phyloP scores from a whole-genome alignment of 2,329 filamentous ascomycete genomes.

The Aspergillus vadensis region DNA sequence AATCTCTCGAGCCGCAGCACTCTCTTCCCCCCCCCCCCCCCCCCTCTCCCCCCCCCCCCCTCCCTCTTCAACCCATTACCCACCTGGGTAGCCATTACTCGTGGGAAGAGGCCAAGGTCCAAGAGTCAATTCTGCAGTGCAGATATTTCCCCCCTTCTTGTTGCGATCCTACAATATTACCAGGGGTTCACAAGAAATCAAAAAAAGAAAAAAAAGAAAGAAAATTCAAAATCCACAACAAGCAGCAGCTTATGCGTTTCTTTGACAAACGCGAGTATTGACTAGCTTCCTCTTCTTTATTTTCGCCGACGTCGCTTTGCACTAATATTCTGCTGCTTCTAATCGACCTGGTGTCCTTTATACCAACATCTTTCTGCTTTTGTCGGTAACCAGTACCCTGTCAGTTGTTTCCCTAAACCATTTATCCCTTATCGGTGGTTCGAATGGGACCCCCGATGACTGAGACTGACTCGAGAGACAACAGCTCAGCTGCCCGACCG shows the following conservation, averaged over 20 bases:
- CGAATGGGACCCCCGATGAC: slow-evolving; percentile 14
- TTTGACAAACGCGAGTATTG: slow-evolving; percentile 10
- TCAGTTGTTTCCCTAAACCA: slow-evolving; percentile 15
- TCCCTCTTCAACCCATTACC: slow-evolving; percentile 26
- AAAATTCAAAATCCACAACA: slow-evolving; percentile 24
- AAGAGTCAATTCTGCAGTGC: slow-evolving; percentile 32
- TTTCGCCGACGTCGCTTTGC: slow-evolving; percentile 19
- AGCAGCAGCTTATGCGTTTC: slow-evolving; percentile 5
- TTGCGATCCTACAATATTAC: slow-evolving; percentile 11
- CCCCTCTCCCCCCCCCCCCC: slow-evolving; percentile 12
- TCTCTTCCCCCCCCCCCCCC: slow-evolving; percentile 13
- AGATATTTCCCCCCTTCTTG: slow-evolving; percentile 27
- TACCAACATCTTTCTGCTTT: slow-evolving; percentile 15
- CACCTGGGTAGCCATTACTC: slow-evolving; percentile 25
- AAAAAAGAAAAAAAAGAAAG: slow-evolving; percentile 13
- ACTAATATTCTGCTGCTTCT: slow-evolving; percentile 12
- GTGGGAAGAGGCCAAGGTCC: slow-evolving; percentile 26
- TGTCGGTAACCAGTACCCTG: slow-evolving; percentile 21
- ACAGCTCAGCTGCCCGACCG: slow-evolving; percentile 23
- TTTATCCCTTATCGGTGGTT: slow-evolving; percentile 21
- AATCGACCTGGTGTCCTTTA: slow-evolving; percentile 26
- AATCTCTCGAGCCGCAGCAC: slow-evolving; percentile 28
- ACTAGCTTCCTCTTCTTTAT: slow-evolving; percentile 13
- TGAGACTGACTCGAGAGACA: slow-evolving; percentile 18
- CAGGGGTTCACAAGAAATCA: slow-evolving; percentile 3